Conservation (phyloP, 352 stramenopile species). For the Nothophytophthora sp. region DNA sequence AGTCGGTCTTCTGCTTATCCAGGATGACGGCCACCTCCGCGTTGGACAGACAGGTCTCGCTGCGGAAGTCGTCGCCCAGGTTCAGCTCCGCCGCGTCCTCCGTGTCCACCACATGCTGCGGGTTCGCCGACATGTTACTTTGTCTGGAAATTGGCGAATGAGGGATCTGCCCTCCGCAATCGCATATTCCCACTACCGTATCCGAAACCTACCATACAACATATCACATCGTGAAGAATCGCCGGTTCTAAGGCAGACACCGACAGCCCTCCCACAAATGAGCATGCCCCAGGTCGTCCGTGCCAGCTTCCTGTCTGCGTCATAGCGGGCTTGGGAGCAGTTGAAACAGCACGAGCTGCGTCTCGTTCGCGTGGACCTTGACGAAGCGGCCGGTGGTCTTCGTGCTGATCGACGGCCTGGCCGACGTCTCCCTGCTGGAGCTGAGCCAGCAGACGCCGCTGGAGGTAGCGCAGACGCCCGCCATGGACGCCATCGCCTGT, state of each 20-base stretch:
- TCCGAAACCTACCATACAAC: constrained; percentile 1
- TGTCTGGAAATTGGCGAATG: background rate
- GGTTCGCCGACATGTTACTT: constrained; percentile 51
- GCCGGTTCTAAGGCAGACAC: too few relatives aligned
- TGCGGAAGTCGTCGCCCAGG: constrained; percentile 80
- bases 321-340: too few relatives aligned
- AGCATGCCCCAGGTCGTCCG: too few relatives aligned
- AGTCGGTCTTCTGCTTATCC: constrained; percentile 86
- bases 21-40: constrained; percentile 84
- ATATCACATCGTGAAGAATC: background rate
- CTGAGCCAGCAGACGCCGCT: constrained; percentile 62
- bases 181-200: constrained; percentile 1
- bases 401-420: constrained; percentile 87
- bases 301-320: too few relatives aligned
- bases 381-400: constrained; percentile 72
- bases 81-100: constrained; percentile 84
- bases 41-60: constrained; percentile 83
- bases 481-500: constrained; percentile 88
- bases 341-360: too few relatives aligned
- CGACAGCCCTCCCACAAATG: too few relatives aligned
- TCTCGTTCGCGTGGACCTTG: too few relatives aligned
- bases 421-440: constrained; percentile 70
- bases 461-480: constrained; percentile 63
- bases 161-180: background rate
- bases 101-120: constrained; percentile 74